phyloP scores from a whole-genome alignment of 805 yeast species.

The Maudiozyma bulderi region DNA sequence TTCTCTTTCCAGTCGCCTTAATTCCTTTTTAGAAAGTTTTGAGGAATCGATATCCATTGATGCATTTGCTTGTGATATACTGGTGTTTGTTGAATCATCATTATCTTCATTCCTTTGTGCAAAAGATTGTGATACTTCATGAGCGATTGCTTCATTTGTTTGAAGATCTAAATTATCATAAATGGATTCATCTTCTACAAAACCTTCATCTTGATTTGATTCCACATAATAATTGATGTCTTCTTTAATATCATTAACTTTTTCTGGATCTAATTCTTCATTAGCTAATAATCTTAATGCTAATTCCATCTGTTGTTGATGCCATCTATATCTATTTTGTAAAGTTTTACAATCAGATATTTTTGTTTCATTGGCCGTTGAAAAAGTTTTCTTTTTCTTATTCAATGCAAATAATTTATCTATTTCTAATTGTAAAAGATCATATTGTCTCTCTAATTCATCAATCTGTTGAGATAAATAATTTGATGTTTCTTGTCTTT shows the following conservation, averaged over 20 bases:
- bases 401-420: slow-evolving; percentile 24
- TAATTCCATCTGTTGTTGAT: slow-evolving; percentile 67
- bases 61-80: neutral
- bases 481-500: slow-evolving; percentile 60
- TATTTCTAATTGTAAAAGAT: slow-evolving; percentile 52
- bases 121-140: slow-evolving; percentile 37
- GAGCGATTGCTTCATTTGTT: slow-evolving; percentile 44
- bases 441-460: slow-evolving; percentile 74
- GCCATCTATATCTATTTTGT: slow-evolving; percentile 69
- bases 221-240: slow-evolving; percentile 89
- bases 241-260: slow-evolving; percentile 66
- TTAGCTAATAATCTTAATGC: slow-evolving; percentile 72
- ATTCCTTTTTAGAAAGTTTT: slow-evolving; percentile 27
- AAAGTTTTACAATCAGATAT: slow-evolving; percentile 47
- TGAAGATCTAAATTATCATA: slow-evolving; percentile 75
- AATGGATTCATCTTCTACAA: slow-evolving; percentile 88
- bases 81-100: neutral
- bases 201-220: slow-evolving; percentile 82
- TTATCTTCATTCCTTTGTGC: slow-evolving; percentile 22
- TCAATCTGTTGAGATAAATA: slow-evolving; percentile 65
- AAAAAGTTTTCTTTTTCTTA: slow-evolving; percentile 27
- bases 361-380: slow-evolving; percentile 24
- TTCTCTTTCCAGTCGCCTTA: slow-evolving; percentile 28
- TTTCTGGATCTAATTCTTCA: slow-evolving; percentile 70
- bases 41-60: slow-evolving; percentile 9